A percentile compares a stretch with the other conserved stretches of the same genome.
These are phyloP conservation scores for Filosporella fistucella DNA, from an alignment of 495 filamentous ascomycete genomes.

Conservation along the genomic window DNA sequence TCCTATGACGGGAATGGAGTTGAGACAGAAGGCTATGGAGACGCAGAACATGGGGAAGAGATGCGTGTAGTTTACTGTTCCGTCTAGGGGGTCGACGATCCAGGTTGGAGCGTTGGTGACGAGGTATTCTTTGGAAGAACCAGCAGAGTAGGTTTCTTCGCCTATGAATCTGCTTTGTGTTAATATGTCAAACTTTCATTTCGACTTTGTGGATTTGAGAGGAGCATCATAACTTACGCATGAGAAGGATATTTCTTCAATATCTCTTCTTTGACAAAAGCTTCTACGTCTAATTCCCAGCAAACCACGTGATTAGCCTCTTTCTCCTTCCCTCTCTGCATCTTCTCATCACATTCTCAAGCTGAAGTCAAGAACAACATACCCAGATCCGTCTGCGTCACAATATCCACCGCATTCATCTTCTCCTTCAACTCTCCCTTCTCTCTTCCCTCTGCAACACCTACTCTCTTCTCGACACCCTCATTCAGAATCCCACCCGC, in stretches of 20 bases:
- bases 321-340: background rate
- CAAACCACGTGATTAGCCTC: slow-evolving; percentile 10
- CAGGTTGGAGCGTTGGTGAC: slow-evolving; percentile 57
- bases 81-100: slow-evolving; percentile 66
- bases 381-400: slow-evolving; percentile 69
- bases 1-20: slow-evolving; percentile 52
- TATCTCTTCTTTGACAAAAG: slow-evolving; percentile 55
- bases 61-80: slow-evolving; percentile 71
- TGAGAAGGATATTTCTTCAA: slow-evolving; percentile 53
- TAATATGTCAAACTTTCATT: background rate
- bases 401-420: slow-evolving; percentile 65
- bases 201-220: background rate
- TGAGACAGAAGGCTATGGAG: slow-evolving; percentile 57
- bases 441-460: slow-evolving; percentile 24
- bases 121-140: slow-evolving; percentile 53
- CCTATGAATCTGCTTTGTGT: slow-evolving; percentile 54
- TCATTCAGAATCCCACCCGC: slow-evolving; percentile 57
- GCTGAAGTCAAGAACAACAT: slow-evolving; percentile 12
- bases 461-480: slow-evolving; percentile 41
- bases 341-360: background rate
- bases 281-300: slow-evolving; percentile 54
- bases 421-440: slow-evolving; percentile 43
- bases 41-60: slow-evolving; percentile 72
- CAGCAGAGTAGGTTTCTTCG: slow-evolving; percentile 64
- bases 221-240: slow-evolving; percentile 41